Percentiles rank a stretch among this genome's conserved stretches.
These are phyloP conservation scores for Chrysochromulina parva DNA, from an alignment of 78 protist species.

Conservation along the genomic window DNA sequence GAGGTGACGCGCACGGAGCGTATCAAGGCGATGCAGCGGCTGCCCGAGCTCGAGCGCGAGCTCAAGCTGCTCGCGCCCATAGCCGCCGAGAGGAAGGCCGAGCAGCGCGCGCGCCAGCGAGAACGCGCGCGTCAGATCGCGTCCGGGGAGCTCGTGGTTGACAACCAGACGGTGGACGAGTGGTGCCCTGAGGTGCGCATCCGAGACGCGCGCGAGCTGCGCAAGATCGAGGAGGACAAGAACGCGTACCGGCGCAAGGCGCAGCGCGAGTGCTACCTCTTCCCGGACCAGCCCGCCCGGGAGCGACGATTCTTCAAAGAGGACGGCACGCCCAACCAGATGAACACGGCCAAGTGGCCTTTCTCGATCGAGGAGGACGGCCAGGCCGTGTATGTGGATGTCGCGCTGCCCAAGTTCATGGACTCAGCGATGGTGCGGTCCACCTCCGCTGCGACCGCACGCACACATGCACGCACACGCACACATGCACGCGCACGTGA, in stretches of 20 bases:
- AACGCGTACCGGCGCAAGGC: not conserved
- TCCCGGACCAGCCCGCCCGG: not conserved
- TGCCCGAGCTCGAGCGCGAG: not conserved
- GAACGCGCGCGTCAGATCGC: not conserved
- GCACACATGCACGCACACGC: not conserved
- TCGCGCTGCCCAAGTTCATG: conserved; percentile 39
- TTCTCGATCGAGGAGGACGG: conserved; percentile 24
- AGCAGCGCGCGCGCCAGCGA: not conserved
- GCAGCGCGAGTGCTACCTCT: not conserved
- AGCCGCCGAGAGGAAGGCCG: not conserved
- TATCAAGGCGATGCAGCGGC: conserved; percentile 52
- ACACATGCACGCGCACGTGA: not conserved
- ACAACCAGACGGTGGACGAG: not conserved
- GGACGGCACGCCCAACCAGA: conserved; percentile 14
- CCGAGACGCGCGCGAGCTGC: not conserved
- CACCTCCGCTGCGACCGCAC: not conserved
- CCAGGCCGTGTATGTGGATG: not conserved
- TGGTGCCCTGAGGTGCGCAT: not conserved
- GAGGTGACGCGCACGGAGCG: conserved; percentile 50
- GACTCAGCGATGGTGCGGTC: conserved; percentile 42
- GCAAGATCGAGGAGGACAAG: not conserved
- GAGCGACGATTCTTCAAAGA: not conserved
- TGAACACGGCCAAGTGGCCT: conserved; percentile 20
- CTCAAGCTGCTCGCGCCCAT: not conserved
- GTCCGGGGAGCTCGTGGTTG: not conserved